Percentiles rank a stretch among this genome's conserved stretches.
Conservation (phyloP, 371 early-diverging fungal species). For the Coemansia sp. region DNA sequence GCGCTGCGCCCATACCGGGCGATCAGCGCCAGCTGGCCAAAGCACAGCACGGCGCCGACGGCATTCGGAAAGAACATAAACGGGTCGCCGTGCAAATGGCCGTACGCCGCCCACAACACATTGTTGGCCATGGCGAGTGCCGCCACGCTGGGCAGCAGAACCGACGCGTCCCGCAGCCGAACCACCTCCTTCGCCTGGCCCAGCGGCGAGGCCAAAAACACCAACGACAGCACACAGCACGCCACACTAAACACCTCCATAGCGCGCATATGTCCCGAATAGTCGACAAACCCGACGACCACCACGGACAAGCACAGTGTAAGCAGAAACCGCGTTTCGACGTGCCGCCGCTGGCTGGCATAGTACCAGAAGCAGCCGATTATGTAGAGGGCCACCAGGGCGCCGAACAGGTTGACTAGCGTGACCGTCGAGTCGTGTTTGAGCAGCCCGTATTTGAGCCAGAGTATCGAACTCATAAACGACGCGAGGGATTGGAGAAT, state of each 20-base stretch:
- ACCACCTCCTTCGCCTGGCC: slow-evolving; percentile 34
- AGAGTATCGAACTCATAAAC: slow-evolving; percentile 30
- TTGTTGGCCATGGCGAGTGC: slow-evolving; percentile 32
- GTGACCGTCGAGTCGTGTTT: slow-evolving; percentile 14
- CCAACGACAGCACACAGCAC: slow-evolving; percentile 32
- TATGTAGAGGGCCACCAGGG: slow-evolving; percentile 20
- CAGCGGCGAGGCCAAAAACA: slow-evolving; percentile 37
- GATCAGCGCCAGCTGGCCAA: slow-evolving; percentile 34
- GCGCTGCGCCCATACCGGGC: slow-evolving; percentile 28
- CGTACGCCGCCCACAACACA: slow-evolving; percentile 35
- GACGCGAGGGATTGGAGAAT: slow-evolving; percentile 27
- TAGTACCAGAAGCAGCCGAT: slow-evolving; percentile 31
- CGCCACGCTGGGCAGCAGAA: slow-evolving; percentile 35
- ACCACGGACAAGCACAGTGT: slow-evolving; percentile 1
- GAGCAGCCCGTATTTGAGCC: slow-evolving; percentile 41
- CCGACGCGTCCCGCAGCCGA: slow-evolving; percentile 23
- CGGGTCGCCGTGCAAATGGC: slow-evolving; percentile 22
- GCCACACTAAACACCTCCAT: slow-evolving; percentile 16
- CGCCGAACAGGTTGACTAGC: slow-evolving; percentile 20
- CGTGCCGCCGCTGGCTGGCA: not conserved
- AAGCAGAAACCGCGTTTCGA: slow-evolving; percentile 15
- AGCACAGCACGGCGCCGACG: slow-evolving; percentile 29
- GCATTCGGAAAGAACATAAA: slow-evolving; percentile 41
- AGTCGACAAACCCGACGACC: slow-evolving; percentile 19
- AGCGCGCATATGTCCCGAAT: slow-evolving; percentile 4